These are phyloP conservation scores for Blastobotrys illinoisensis DNA, from an alignment of 1,139 yeast genomes.

Conservation along the genomic window DNA sequence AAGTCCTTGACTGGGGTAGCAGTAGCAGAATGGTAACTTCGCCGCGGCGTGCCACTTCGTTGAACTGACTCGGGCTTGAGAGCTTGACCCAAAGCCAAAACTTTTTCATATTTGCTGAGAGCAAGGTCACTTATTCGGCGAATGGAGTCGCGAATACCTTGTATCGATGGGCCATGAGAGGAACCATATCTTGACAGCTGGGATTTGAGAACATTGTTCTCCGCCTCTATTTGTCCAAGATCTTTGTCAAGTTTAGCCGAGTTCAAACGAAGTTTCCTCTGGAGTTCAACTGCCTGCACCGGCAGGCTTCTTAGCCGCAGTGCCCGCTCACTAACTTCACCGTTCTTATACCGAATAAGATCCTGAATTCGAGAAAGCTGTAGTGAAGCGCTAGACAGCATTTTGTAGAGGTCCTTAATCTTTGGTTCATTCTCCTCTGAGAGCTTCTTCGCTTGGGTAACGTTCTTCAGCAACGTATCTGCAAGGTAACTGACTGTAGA, in stretches of 20 bases:
- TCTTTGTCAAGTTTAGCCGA: conserved; percentile 16
- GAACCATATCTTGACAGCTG: conserved; percentile 16
- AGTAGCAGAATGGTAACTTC: not conserved
- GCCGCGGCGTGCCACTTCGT: not conserved
- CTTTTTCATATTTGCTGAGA: not conserved
- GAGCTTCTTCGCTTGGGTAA: conserved; percentile 7
- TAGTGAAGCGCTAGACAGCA: conserved; percentile 15
- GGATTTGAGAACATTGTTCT: conserved; percentile 19
- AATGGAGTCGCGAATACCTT: conserved; percentile 15
- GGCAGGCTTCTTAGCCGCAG: conserved; percentile 22
- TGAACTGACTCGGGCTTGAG: not conserved
- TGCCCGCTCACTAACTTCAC: conserved; percentile 19
- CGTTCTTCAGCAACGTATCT: conserved; percentile 14
- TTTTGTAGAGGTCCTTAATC: conserved; percentile 14
- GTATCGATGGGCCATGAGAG: conserved; percentile 14
- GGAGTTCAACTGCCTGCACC: conserved; percentile 24
- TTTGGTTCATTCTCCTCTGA: conserved; percentile 10
- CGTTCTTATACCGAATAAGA: conserved; percentile 16
- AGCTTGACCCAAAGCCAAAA: not conserved
- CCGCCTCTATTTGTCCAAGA: conserved; percentile 19
- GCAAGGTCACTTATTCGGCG: conserved; percentile 14
- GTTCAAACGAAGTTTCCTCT: conserved; percentile 18
- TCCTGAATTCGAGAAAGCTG: conserved; percentile 22
- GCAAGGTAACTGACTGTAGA: conserved; percentile 14
- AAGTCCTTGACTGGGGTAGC: conserved; percentile 3